Conservation (phyloP, 1,284 basidiomycete species). For the Ustilago xerochloae region DNA sequence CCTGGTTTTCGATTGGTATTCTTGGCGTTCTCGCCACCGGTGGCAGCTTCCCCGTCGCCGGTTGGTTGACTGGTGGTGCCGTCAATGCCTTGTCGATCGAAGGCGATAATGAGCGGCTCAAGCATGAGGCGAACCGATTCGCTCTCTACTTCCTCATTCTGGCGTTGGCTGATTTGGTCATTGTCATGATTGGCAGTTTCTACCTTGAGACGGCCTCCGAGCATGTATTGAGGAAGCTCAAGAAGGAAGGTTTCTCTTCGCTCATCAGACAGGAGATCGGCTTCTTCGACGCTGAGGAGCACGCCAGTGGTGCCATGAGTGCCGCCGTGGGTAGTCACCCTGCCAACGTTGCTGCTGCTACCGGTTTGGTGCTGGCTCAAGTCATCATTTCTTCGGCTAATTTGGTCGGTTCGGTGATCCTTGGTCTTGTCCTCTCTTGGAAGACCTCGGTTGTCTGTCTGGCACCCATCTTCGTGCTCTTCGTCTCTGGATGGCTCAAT, state of each 20-base stretch:
- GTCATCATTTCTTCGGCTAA: constrained; percentile 65
- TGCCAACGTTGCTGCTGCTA: constrained; percentile 67
- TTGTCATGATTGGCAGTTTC: constrained; percentile 53
- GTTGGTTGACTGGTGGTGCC: constrained; percentile 60
- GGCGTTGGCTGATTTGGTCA: constrained; percentile 44
- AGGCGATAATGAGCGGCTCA: constrained; percentile 34
- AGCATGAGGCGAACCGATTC: constrained; percentile 45
- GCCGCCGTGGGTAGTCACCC: constrained; percentile 68
- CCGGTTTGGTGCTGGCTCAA: constrained; percentile 69
- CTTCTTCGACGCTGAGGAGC: constrained; percentile 65
- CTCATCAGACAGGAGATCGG: constrained; percentile 64
- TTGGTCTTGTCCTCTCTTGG: constrained; percentile 69
- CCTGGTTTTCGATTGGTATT: constrained; percentile 49
- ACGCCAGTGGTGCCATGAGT: constrained; percentile 69
- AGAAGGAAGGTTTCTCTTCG: constrained; percentile 52
- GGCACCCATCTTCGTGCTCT: constrained; percentile 64
- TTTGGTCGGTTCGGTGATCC: constrained; percentile 68
- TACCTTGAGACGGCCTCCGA: constrained; percentile 63
- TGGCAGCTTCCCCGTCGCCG: constrained; percentile 68
- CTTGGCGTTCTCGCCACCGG: constrained; percentile 57
- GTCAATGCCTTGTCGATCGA: constrained; percentile 58
- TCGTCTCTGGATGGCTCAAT: constrained; percentile 64
- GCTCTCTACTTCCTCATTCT: constrained; percentile 60
- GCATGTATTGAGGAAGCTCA: constrained; percentile 53
- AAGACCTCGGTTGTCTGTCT: constrained; percentile 67